phyloP scores from a whole-genome alignment of 306 rosid genomes.

The Vicia villosa region DNA sequence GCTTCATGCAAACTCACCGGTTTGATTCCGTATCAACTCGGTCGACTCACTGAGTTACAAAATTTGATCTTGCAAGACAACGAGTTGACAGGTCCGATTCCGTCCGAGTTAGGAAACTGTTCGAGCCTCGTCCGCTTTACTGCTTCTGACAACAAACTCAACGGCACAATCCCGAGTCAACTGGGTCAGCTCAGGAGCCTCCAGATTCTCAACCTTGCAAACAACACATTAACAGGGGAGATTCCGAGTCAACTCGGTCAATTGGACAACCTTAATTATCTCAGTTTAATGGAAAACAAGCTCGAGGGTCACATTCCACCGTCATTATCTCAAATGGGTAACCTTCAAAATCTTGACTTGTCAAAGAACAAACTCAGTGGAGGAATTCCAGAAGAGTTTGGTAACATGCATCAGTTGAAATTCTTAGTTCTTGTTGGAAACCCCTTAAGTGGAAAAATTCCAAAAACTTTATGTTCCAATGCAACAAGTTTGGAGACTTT shows the following conservation, averaged over 20 bases:
- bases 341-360: constrained; percentile 72
- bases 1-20: constrained; percentile 72
- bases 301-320: constrained; percentile 67
- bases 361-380: constrained; percentile 66
- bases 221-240: constrained; percentile 66
- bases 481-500: constrained; percentile 62
- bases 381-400: constrained; percentile 62
- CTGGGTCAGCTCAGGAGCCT: constrained; percentile 64
- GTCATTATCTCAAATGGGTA: constrained; percentile 59
- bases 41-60: constrained; percentile 54
- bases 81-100: constrained; percentile 65
- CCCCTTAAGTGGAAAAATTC: constrained; percentile 59
- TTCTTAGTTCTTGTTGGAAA: constrained; percentile 61
- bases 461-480: constrained; percentile 67
- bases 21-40: constrained; percentile 63
- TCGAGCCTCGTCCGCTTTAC: constrained; percentile 56
- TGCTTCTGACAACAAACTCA: constrained; percentile 55
- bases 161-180: constrained; percentile 62
- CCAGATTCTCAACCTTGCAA: constrained; percentile 56
- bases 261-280: constrained; percentile 54
- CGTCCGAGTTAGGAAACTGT: constrained; percentile 73
- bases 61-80: constrained; percentile 56
- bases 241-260: constrained; percentile 72
- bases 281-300: constrained; percentile 64
- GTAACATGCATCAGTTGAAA: constrained; percentile 51